Evolutionary conservation across 2,329 filamentous ascomycete species (phyloP).

Genomic region (Onygena corvina): DNA sequence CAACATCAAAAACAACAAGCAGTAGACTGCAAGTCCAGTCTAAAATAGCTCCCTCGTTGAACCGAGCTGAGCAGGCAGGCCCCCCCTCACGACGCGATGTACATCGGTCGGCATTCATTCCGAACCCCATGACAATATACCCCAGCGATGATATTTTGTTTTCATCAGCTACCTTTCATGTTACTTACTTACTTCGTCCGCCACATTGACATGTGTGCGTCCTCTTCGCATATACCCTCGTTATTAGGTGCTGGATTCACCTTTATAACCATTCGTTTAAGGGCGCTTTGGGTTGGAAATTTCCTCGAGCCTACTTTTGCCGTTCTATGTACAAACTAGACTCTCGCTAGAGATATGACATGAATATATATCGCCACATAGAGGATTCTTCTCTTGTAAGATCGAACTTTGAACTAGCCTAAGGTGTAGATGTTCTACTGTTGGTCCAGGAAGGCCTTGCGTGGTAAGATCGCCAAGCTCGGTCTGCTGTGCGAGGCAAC

Average conservation of each 20-base stretch:
- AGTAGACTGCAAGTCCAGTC: constrained; percentile 3
- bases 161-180: background rate
- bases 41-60: constrained; percentile 4
- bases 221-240: constrained; percentile 2
- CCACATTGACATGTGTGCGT: background rate
- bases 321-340: constrained; percentile 2
- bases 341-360: background rate
- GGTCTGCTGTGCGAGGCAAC: no score
- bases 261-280: constrained; percentile 6
- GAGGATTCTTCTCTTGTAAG: background rate
- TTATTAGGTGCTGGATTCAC: constrained; percentile 4
- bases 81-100: background rate
- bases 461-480: no score
- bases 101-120: background rate
- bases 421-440: no score
- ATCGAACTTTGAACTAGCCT: no score
- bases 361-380: background rate
- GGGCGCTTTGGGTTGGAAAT: constrained; percentile 6
- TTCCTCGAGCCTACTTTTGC: constrained; percentile 1
- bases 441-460: no score
- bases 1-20: constrained; percentile 11
- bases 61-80: constrained; percentile 1
- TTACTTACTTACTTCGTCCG: background rate
- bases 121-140: background rate
- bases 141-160: background rate